Conservation (phyloP, 2,329 filamentous ascomycete species). For the Exophiala sp. region DNA sequence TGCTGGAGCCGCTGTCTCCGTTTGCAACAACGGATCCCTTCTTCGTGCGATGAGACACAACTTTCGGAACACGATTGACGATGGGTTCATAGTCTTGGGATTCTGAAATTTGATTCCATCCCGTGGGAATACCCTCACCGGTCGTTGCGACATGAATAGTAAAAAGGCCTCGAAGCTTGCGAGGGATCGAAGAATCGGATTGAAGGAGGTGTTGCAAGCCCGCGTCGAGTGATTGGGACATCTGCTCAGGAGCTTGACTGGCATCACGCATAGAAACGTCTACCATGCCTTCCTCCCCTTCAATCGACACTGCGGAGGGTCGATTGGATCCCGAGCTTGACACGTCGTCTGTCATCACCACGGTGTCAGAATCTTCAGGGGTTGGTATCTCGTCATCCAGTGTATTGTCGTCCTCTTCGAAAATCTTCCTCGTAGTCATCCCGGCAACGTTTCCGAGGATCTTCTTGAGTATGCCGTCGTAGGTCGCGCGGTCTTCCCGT, state of each 20-base stretch:
- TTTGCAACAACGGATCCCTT: constrained; percentile 6
- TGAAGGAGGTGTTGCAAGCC: constrained; percentile 41
- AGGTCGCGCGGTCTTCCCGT: constrained; percentile 61
- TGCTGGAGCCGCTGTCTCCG: constrained; percentile 29
- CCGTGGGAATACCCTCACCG: constrained; percentile 60
- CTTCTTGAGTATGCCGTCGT: constrained; percentile 73
- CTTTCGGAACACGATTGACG: constrained; percentile 17
- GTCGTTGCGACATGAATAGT: constrained; percentile 61
- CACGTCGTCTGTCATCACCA: constrained; percentile 57
- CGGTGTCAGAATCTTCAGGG: constrained; percentile 59
- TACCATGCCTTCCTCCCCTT: constrained; percentile 84
- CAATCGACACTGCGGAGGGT: constrained; percentile 69
- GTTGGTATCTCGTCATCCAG: constrained; percentile 43
- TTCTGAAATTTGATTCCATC: constrained; percentile 54
- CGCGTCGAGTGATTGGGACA: constrained; percentile 13
- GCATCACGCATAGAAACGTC: constrained; percentile 78
- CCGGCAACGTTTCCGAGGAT: constrained; percentile 68
- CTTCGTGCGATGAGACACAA: constrained; percentile 24
- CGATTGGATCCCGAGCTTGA: constrained; percentile 60
- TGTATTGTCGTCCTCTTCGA: constrained; percentile 44
- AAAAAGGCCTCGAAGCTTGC: constrained; percentile 66
- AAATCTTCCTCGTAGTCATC: constrained; percentile 65
- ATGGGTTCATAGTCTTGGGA: constrained; percentile 21
- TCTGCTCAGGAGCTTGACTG: constrained; percentile 33
- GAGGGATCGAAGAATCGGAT: constrained; percentile 54